A percentile compares a stretch with the other conserved stretches of the same genome.
phyloP scores from a whole-genome alignment of 1,284 basidiomycete species.

The Ceratobasidium sp. region DNA sequence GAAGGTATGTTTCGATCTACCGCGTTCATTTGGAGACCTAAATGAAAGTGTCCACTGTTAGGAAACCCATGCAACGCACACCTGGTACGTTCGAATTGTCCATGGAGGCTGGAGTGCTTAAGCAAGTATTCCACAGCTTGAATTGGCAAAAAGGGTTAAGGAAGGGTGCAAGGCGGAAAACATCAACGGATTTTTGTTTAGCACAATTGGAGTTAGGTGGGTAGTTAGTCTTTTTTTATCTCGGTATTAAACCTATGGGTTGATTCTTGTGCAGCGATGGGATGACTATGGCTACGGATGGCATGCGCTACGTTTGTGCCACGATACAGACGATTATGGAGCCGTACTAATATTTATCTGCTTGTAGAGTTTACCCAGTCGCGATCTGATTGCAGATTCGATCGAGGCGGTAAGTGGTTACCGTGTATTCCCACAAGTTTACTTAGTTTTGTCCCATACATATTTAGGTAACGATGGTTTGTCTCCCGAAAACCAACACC shows the following conservation, averaged over 20 bases:
- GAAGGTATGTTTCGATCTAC: constrained; percentile 67
- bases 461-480: constrained; percentile 78
- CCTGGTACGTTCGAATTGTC: constrained; percentile 62
- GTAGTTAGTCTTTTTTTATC: constrained; percentile 13
- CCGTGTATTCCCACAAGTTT: constrained; percentile 20
- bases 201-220: constrained; percentile 83
- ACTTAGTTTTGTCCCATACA: not conserved
- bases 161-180: constrained; percentile 81
- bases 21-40: not conserved
- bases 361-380: constrained; percentile 81
- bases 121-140: constrained; percentile 64
- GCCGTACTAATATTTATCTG: not conserved
- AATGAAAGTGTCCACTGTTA: constrained; percentile 50
- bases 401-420: constrained; percentile 77
- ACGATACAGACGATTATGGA: not conserved
- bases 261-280: constrained; percentile 67
- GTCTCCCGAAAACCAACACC: constrained; percentile 46
- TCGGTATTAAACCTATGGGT: not conserved
- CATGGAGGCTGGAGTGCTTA: not conserved
- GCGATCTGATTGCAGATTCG: constrained; percentile 91
- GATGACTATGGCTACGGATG: constrained; percentile 86
- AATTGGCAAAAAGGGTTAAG: constrained; percentile 79
- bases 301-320: constrained; percentile 59
- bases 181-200: constrained; percentile 81
- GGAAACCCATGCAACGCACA: constrained; percentile 87